Conservation (phyloP, 768 basidiomycete species). For the Solioccasus polychromus region DNA sequence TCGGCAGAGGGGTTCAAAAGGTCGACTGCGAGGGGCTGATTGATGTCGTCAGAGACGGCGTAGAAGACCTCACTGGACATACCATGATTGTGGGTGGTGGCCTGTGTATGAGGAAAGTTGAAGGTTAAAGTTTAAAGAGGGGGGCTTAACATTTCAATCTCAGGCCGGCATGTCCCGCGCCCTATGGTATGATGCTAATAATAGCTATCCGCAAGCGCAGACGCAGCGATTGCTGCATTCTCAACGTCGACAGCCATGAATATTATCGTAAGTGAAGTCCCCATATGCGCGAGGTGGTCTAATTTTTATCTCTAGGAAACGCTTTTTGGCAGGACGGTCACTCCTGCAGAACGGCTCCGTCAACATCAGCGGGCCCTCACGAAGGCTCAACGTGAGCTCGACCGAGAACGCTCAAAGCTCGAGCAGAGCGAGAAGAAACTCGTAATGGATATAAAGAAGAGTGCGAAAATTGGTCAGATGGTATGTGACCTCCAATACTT, state of each 20-base stretch:
- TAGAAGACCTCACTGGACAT: not conserved
- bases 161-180: slow-evolving; percentile 18
- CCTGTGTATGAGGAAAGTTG: slow-evolving; percentile 12
- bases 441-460: slow-evolving; percentile 92
- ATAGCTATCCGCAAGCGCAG: not conserved
- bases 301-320: slow-evolving; percentile 66
- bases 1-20: slow-evolving; percentile 94
- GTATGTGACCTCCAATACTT: slow-evolving; percentile 40
- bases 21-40: slow-evolving; percentile 92
- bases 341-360: slow-evolving; percentile 93
- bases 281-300: slow-evolving; percentile 5
- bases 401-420: slow-evolving; percentile 90
- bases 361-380: slow-evolving; percentile 95
- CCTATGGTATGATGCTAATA: not conserved
- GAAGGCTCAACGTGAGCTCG: slow-evolving; percentile 97
- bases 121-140: slow-evolving; percentile 28
- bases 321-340: slow-evolving; percentile 90
- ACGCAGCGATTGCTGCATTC: slow-evolving; percentile 14
- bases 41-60: slow-evolving; percentile 6
- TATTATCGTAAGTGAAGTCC: slow-evolving; percentile 53
- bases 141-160: slow-evolving; percentile 16
- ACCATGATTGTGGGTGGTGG: slow-evolving; percentile 19
- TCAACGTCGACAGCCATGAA: slow-evolving; percentile 53
- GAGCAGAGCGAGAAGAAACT: slow-evolving; percentile 98
- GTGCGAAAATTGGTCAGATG: slow-evolving; percentile 93